These are phyloP conservation scores for Gamsiella multidivaricata DNA, from an alignment of 192 early-diverging fungal species.

Conservation along the genomic window DNA sequence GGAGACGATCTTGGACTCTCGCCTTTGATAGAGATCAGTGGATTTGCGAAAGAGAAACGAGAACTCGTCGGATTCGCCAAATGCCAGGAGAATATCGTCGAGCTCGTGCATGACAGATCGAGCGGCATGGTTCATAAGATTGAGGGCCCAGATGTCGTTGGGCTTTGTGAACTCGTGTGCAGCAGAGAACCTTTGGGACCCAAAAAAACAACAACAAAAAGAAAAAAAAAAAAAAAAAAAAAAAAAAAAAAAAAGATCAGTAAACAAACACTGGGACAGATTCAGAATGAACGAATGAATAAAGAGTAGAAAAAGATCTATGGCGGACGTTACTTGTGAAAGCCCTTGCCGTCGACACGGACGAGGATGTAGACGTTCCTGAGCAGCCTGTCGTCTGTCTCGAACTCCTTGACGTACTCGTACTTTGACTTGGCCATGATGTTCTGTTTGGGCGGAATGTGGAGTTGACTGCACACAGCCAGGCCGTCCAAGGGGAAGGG, in stretches of 20 bases:
- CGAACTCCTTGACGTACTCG: slow-evolving; percentile 93
- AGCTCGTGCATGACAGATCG: slow-evolving; percentile 82
- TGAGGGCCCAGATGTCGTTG: slow-evolving; percentile 79
- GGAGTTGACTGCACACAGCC: background rate
- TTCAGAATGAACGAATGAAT: background rate
- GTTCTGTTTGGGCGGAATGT: background rate
- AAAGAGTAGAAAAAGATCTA: background rate
- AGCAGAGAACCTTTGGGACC: slow-evolving; percentile 75
- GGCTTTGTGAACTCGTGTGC: slow-evolving; percentile 82
- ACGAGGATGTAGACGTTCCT: slow-evolving; percentile 92
- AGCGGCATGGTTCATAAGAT: slow-evolving; percentile 88
- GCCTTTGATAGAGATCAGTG: slow-evolving; percentile 32
- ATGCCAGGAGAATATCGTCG: slow-evolving; percentile 83
- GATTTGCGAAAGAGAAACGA: slow-evolving; percentile 59
- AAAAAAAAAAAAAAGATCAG: background rate
- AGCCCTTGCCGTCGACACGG: slow-evolving; percentile 92
- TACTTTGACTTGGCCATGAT: slow-evolving; percentile 93
- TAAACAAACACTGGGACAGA: no score
- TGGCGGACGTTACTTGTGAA: slow-evolving; percentile 69
- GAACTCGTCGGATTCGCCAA: slow-evolving; percentile 96
- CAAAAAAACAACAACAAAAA: no score
- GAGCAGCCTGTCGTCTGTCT: slow-evolving; percentile 78
- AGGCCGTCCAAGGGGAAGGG: no score
- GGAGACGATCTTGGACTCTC: slow-evolving; percentile 79
- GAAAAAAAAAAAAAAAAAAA: background rate